A percentile compares a stretch with the other conserved stretches of the same genome.
phyloP scores from a whole-genome alignment of 2,329 filamentous ascomycete genomes.

The Drechmeria coniospora region DNA sequence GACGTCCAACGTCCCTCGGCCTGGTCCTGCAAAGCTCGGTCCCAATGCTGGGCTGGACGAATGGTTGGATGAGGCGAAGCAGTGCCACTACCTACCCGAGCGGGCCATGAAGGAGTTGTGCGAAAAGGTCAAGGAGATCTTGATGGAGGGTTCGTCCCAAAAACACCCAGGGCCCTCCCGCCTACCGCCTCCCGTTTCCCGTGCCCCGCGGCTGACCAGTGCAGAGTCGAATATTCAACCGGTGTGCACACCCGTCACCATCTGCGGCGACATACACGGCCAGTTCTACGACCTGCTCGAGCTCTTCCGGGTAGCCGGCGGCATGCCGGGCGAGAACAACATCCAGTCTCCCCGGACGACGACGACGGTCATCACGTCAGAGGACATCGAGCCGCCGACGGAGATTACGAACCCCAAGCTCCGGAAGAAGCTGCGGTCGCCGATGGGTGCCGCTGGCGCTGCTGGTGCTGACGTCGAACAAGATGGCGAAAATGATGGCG shows the following conservation, averaged over 20 bases:
- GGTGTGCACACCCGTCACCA: constrained; percentile 89
- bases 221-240: constrained; percentile 96
- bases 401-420: constrained; percentile 79
- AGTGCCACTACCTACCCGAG: constrained; percentile 94
- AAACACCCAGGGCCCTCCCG: too few species aligned
- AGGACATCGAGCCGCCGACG: constrained; percentile 80
- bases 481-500: too few species aligned
- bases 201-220: not conserved
- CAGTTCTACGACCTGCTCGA: constrained; percentile 98
- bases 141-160: constrained; percentile 99
- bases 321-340: constrained; percentile 77
- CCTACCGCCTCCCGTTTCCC: constrained; percentile 11
- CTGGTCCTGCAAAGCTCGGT: constrained; percentile 73
- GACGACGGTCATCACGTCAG: constrained; percentile 68
- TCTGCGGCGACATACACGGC: constrained; percentile 96
- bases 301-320: constrained; percentile 88
- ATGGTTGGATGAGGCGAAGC: constrained; percentile 92
- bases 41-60: constrained; percentile 80
- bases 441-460: constrained; percentile 22
- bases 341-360: constrained; percentile 52
- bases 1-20: constrained; percentile 55
- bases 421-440: constrained; percentile 60
- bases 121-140: constrained; percentile 94
- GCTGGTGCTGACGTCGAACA: constrained; percentile 36
- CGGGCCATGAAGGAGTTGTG: constrained; percentile 96